Base-by-base conservation (phyloP, 2,329 filamentous ascomycete species). In the Penicillium capsulatum region DNA sequence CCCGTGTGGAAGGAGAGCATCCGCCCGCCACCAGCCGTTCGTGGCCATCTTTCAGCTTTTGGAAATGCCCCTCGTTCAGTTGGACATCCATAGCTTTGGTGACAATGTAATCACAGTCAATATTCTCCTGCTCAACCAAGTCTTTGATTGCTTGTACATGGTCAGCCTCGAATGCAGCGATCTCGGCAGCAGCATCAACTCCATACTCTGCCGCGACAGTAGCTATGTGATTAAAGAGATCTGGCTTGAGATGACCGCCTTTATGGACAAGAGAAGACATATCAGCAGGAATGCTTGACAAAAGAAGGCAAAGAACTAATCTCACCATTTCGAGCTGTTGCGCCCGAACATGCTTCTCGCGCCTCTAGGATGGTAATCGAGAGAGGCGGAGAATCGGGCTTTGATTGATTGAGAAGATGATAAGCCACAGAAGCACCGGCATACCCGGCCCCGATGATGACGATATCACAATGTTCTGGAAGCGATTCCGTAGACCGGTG, bases 371-470 rank as follows among this genome's bases (percentile, higher is more conserved):
- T 60, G 1, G 63, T 45, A n/a, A 68, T 61, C 1, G 58, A 64
- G 3, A 55, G 57, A 4, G 49, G 40, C 3, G 38, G 40, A 1
- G 37, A 41, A 3, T 36, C 31, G 24, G 43, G 33, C 14, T 45
- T 34, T n/a, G n/a, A n/a, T n/a, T n/a, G n/a, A n/a, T n/a, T n/a
- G 2, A 68, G 44, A n/a, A 66, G 61, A 48, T 73, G 63, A 36
- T 70, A 65, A 0, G 63, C 63, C 1, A 66, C 57, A 0, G 67
- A 64, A 0, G 62, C 63, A 0, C 72, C 71, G 0, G 71, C 60
- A 38, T 65, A 71, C 0, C 71, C 72, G 4, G 67, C 63, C 0
- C 72, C 72, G 3, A 74, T 59, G 14, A 75, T 62, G 6, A 65
- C 60, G 37, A 74, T 63, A 30, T 74, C 69, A n/a, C 53, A 57